Base-by-base conservation (phyloP, 208 protist genomes). In the Crithidia expoeki region DNA sequence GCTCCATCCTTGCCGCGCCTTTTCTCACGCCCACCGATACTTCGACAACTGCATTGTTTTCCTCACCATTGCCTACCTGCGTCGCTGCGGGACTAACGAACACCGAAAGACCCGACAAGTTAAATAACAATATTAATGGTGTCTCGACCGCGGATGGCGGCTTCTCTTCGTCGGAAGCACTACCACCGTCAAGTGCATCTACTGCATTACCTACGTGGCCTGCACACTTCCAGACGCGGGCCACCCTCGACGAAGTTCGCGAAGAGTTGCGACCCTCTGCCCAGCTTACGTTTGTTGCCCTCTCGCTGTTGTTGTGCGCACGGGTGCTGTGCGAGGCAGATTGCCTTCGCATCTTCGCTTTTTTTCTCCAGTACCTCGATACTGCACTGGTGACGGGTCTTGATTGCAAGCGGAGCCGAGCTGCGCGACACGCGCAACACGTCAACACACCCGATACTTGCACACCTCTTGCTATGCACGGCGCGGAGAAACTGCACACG, bases 211-310 rank as follows among this genome's bases (percentile, higher is more conserved):
- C n/a, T n/a, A 27, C 21, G 36, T 42, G 27, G 27, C 68, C 34
- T 0, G 14, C 42, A 12, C 28, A n/a, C 30, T 49, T 66, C 38
- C 58, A 64, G 23, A 73, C 68, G n/a, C 68, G 68, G 16, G 57
- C 28, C 14, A 44, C 68, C 1, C 17, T 73, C 27, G 68, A 73
- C 36, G 57, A 58, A 10, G 49, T 73, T 3, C 68, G 68, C 30
- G 36, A 50, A 25, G 16, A 47, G 5, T 46, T 73, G 21, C 40
- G 68, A 9, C 68, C 68, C 14, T 33, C 68, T 12, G 68, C 68
- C 11, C 68, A 73, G 49, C 68, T 73, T 36, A 59, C 49, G 7
- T 36, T 62, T 34, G 68, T 73, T 40, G 68, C 68, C 23, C 38
- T 66, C 27, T 52, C 68, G 7, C 28, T 62, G 57, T 34, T 73